phyloP scores from a whole-genome alignment of 371 early-diverging fungal genomes.

The Mucor ambiguus region DNA sequence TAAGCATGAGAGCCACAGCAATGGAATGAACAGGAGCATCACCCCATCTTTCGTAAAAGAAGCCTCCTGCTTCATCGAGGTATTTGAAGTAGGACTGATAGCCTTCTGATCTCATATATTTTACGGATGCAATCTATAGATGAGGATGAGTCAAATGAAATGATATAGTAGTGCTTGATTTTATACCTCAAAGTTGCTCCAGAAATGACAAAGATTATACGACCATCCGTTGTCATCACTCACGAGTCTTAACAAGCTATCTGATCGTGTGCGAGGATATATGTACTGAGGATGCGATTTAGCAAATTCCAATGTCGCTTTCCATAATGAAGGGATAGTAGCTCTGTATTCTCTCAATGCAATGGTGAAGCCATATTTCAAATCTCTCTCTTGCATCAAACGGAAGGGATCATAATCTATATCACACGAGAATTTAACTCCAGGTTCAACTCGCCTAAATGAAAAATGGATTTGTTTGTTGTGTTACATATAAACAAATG shows the following conservation, averaged over 20 bases:
- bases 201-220: slow-evolving; percentile 78
- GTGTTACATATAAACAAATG: slow-evolving; percentile 42
- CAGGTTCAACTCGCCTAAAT: slow-evolving; percentile 97
- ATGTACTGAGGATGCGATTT: slow-evolving; percentile 42
- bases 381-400: slow-evolving; percentile 74
- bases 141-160: background rate
- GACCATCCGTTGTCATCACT: slow-evolving; percentile 43
- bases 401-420: slow-evolving; percentile 90
- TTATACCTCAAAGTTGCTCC: slow-evolving; percentile 54
- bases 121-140: slow-evolving; percentile 40
- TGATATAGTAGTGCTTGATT: background rate
- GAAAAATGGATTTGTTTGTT: slow-evolving; percentile 65
- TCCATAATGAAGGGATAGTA: slow-evolving; percentile 90
- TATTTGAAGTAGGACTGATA: slow-evolving; percentile 81
- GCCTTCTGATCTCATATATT: slow-evolving; percentile 67
- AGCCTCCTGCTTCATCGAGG: slow-evolving; percentile 81
- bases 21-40: slow-evolving; percentile 96
- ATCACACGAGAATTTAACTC: slow-evolving; percentile 87
- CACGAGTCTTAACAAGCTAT: slow-evolving; percentile 36
- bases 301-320: slow-evolving; percentile 67
- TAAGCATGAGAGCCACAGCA: slow-evolving; percentile 80
- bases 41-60: slow-evolving; percentile 96
- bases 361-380: slow-evolving; percentile 86
- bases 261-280: slow-evolving; percentile 46
- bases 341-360: slow-evolving; percentile 73